Base-by-base conservation (phyloP, 2,329 filamentous ascomycete species). In the Colletotrichum sp. region DNA sequence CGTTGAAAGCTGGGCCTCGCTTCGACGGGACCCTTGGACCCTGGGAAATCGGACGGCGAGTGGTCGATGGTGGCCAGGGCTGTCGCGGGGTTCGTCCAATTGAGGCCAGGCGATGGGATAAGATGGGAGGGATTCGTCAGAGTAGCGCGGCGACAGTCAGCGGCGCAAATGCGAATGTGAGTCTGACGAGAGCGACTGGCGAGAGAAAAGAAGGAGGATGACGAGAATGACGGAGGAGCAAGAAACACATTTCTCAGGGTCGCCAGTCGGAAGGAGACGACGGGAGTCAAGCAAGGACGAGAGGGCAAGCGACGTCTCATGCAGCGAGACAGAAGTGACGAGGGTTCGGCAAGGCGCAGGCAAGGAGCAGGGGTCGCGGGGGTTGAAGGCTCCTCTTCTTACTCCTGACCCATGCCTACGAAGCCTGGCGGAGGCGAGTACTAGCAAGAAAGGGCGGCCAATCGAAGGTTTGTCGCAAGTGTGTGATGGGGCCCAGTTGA, bases 241-340 rank as follows among this genome's bases (percentile, higher is more conserved):
- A 60, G 26, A 63, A 64, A 34, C 26, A 13, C 72, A 72, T 76
- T 64, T 68, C 69, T 69, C n/a, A 65, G 49, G 44, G 72, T 24
- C 34, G 67, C 32, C 26, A 64, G 57, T 72, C 24, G 73, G 24
- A 64, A 68, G 26, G 39, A 62, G 60, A 55, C 21, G 34, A 26
- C 28, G 59, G 30, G 59, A 62, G 59, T 32, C 28, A 62, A 55
- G 26, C 44, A 52, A 52, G 18, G 36, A 15, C 55, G 69, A 52
- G 32, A 67, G 34, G 64, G 44, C 44, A 68, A 57, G 55, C 52
- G 69, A 28, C 72, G 68, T 72, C 69, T 64, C 69, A 72, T 57
- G 69, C 63, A 67, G 65, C 49, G 69, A 72, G 57, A 72, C 72
- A 72, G 30, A 36, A 13, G 69, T 62, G 69, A 75, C 72, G 72